Conservation (phyloP, 164 flowering plant species). For the Platanus orientalis region DNA sequence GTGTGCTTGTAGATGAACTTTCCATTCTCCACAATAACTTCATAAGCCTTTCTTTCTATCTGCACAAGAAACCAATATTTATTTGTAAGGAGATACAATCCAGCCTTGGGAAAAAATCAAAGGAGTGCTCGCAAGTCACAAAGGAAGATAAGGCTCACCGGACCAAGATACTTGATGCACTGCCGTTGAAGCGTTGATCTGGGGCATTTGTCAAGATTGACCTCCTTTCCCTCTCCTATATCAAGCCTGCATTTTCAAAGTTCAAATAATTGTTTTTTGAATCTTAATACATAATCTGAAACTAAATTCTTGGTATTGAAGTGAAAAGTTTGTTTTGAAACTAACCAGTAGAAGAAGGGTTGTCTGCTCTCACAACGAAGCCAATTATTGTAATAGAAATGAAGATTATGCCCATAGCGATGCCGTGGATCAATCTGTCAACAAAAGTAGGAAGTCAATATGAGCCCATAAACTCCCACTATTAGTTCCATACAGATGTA, state of each 20-base stretch:
- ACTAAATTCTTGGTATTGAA: not conserved
- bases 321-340: not conserved
- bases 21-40: conserved; percentile 41
- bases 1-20: conserved; percentile 34
- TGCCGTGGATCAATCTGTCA: conserved; percentile 93
- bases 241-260: conserved; percentile 6
- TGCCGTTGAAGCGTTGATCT: not conserved
- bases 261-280: not conserved
- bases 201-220: conserved; percentile 6
- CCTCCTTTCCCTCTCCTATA: conserved; percentile 1
- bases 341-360: conserved; percentile 96
- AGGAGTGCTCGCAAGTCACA: not conserved
- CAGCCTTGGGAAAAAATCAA: not conserved
- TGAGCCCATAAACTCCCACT: not conserved
- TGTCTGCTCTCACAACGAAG: conserved; percentile 73
- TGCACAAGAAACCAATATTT: conserved; percentile 12
- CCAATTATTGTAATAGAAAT: conserved; percentile 78
- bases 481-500: not conserved
- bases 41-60: conserved; percentile 43
- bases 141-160: not conserved
- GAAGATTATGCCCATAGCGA: conserved; percentile 95
- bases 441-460: not conserved
- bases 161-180: conserved; percentile 2
- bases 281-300: not conserved
- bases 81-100: not conserved